Evolutionary conservation across 805 yeast species (phyloP).

Genomic region (Pichia manshurica): DNA sequence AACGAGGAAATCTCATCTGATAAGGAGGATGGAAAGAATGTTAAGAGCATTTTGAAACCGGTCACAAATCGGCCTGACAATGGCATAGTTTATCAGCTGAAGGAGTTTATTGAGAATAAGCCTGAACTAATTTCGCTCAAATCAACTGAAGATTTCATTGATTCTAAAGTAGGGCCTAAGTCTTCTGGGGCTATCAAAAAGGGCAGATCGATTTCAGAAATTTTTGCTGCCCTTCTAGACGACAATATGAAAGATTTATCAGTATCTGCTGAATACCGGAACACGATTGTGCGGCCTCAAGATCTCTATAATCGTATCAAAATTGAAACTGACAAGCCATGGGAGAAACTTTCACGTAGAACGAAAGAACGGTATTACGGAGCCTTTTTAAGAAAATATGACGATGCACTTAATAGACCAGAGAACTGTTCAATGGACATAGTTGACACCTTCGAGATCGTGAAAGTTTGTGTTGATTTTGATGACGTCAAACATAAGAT

Average conservation of each 20-base stretch:
- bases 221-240: slow-evolving; percentile 25
- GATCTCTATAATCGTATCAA: slow-evolving; percentile 24
- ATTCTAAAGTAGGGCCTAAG: not conserved
- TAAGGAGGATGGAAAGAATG: not conserved
- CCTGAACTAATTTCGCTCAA: slow-evolving; percentile 10
- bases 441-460: slow-evolving; percentile 20
- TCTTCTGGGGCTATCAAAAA: not conserved
- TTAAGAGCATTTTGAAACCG: slow-evolving; percentile 11
- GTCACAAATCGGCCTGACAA: slow-evolving; percentile 10
- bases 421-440: slow-evolving; percentile 14
- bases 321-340: slow-evolving; percentile 18
- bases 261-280: slow-evolving; percentile 24
- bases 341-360: slow-evolving; percentile 20
- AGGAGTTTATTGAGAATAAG: slow-evolving; percentile 12
- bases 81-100: slow-evolving; percentile 11
- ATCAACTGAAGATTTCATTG: not conserved
- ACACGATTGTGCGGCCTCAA: slow-evolving; percentile 24
- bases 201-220: slow-evolving; percentile 19
- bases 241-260: slow-evolving; percentile 25
- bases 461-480: slow-evolving; percentile 25
- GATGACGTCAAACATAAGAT: slow-evolving; percentile 21
- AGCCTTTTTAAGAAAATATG: slow-evolving; percentile 28
- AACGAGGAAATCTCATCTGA: not conserved
- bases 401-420: slow-evolving; percentile 19
- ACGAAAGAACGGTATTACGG: slow-evolving; percentile 25